A percentile compares a stretch with the other conserved stretches of the same genome.
phyloP scores from a whole-genome alignment of 768 basidiomycete genomes.

The Termitomyces sp. region DNA sequence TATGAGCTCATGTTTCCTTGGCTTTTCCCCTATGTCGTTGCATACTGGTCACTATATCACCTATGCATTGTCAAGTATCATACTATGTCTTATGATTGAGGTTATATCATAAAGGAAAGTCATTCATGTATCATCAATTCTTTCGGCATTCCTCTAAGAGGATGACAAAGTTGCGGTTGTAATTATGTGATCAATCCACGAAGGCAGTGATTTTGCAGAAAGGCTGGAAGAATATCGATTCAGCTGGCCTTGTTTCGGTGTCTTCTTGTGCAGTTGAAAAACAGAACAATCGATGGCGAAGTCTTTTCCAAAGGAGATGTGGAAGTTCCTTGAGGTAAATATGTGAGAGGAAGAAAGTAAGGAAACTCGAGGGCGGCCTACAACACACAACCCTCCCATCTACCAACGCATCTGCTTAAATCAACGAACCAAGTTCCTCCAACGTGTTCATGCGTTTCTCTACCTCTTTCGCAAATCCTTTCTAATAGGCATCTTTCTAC shows the following conservation, averaged over 20 bases:
- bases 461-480: conserved; percentile 65
- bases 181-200: conserved; percentile 53
- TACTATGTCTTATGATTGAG: neutral
- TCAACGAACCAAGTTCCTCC: conserved; percentile 82
- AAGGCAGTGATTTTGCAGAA: conserved; percentile 31
- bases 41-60: neutral
- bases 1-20: neutral
- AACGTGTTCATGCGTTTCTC: conserved; percentile 40
- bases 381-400: conserved; percentile 79
- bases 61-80: neutral
- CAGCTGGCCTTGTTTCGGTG: conserved; percentile 32
- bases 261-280: conserved; percentile 41
- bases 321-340: conserved; percentile 49
- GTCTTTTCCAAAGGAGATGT: conserved; percentile 45
- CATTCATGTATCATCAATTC: neutral
- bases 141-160: neutral
- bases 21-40: conserved; percentile 1
- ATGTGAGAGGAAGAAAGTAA: neutral
- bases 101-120: conserved; percentile 1
- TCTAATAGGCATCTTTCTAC: conserved; percentile 65
- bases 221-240: conserved; percentile 32
- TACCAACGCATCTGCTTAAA: conserved; percentile 61
- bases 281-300: conserved; percentile 54
- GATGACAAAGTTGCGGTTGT: conserved; percentile 25
- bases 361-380: conserved; percentile 30